Base-by-base conservation (phyloP, 345 rosid species). In the Acer negundo region DNA sequence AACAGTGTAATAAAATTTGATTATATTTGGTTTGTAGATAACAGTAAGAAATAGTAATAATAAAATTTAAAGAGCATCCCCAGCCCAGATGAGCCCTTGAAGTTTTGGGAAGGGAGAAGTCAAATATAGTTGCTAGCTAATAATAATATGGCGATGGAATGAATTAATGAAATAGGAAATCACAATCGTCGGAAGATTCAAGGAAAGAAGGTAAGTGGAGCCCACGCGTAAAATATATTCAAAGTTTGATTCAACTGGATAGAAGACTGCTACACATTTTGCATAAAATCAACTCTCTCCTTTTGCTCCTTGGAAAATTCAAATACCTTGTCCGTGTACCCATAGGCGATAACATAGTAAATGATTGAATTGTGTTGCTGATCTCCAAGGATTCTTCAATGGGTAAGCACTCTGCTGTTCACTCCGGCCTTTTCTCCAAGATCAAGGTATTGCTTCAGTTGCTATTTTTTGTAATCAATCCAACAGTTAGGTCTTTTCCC, bases 351-450 rank as follows among this genome's bases (percentile, higher is more conserved):
- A 47, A 10, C 53, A 47, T 47, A 47, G 15, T 0, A 49, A 12
- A 49, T 15, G 16, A 2, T 11, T 3, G 17, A 12, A 49, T 13
- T 49, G 15, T 49, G 5, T 49, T 49, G 16, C 4, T 49, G 15
- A 3, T 35, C 38, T 49, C 5, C 55, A 49, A 49, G 55, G 15
- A 49, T 49, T 49, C 17, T 47, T 49, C 55, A 13, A 86, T 84
- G 90, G 83, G 84, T 79, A 70, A 62, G 42, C 76, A 67, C 70
- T 80, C 89, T 12, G 80, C 44, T 69, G 80, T 87, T 72, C 70
- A 79, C 58, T 58, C 80, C 72, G 35, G 46, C 55, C 26, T 84
- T 31, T 40, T 87, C 17, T 75, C 78, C 62, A 85, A 56, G 79
- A 83, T 87, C 82, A 87, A 82, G 90, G 90, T 87, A 80, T 19